Conservation (phyloP, 495 filamentous ascomycete species). For the Penicillium ochrochloron region DNA sequence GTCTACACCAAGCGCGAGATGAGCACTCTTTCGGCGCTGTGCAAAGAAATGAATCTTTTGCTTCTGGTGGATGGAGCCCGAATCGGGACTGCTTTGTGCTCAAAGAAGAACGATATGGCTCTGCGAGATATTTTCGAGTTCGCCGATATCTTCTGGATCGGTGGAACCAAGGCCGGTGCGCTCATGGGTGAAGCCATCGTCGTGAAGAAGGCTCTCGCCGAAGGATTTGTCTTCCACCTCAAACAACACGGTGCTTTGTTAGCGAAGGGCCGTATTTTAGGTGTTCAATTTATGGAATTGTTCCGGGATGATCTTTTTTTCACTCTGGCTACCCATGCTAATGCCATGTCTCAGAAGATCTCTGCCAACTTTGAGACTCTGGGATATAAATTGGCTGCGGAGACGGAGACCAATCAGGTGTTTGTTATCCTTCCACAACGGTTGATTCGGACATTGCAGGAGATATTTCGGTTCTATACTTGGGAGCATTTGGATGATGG, state of each 20-base stretch:
- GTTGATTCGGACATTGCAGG: slow-evolving; percentile 30
- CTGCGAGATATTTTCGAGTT: slow-evolving; percentile 44
- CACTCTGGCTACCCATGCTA: slow-evolving; percentile 45
- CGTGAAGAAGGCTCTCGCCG: slow-evolving; percentile 39
- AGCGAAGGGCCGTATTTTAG: slow-evolving; percentile 48
- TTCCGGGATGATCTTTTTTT: slow-evolving; percentile 47
- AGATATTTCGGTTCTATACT: slow-evolving; percentile 40
- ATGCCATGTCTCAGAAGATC: slow-evolving; percentile 44
- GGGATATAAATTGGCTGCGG: slow-evolving; percentile 36
- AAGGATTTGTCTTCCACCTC: slow-evolving; percentile 49
- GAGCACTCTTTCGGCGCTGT: slow-evolving; percentile 35
- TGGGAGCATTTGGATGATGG: slow-evolving; percentile 40
- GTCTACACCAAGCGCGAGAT: slow-evolving; percentile 46
- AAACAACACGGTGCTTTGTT: slow-evolving; percentile 52
- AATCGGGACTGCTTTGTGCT: slow-evolving; percentile 43
- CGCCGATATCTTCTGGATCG: slow-evolving; percentile 53
- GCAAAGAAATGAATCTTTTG: slow-evolving; percentile 40
- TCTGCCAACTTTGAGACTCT: slow-evolving; percentile 35
- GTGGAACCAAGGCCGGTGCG: slow-evolving; percentile 50
- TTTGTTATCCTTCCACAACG: slow-evolving; percentile 36
- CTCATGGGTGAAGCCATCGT: slow-evolving; percentile 51
- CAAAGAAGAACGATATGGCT: slow-evolving; percentile 39
- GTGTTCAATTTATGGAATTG: slow-evolving; percentile 50
- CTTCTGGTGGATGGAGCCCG: slow-evolving; percentile 49
- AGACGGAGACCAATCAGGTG: slow-evolving; percentile 46